phyloP scores from a whole-genome alignment of 495 filamentous ascomycete species.

The Letharia columbiana region DNA sequence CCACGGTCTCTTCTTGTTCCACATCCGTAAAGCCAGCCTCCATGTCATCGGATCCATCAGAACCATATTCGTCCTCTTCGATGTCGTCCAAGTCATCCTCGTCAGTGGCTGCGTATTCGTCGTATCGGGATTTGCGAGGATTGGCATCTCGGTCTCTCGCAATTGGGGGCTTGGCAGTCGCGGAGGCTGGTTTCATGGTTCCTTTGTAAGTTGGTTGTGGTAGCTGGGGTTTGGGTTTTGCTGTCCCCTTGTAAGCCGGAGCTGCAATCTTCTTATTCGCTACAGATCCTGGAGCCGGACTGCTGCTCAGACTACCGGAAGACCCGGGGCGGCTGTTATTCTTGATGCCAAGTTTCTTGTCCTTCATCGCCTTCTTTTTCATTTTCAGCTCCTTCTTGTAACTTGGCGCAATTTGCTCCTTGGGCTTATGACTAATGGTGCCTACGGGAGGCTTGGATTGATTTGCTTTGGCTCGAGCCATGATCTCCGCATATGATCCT shows the following conservation, averaged over 20 bases:
- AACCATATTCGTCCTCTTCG: conserved; percentile 48
- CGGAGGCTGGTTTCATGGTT: conserved; percentile 38
- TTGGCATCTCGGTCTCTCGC: conserved; percentile 7
- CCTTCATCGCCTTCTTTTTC: conserved; percentile 22
- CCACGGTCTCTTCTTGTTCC: conserved; percentile 47
- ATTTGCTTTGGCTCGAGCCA: conserved; percentile 53
- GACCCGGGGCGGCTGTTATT: conserved; percentile 18
- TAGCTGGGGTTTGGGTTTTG: conserved; percentile 32
- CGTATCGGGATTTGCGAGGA: conserved; percentile 29
- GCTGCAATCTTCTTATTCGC: conserved; percentile 22
- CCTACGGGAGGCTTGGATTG: conserved; percentile 32
- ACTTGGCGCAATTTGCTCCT: conserved; percentile 32
- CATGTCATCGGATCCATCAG: conserved; percentile 55
- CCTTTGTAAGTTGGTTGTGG: conserved; percentile 46
- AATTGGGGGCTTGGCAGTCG: conserved; percentile 33
- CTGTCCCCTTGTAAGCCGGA: conserved; percentile 45
- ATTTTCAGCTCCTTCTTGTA: conserved; percentile 25
- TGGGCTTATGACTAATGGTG: conserved; percentile 38
- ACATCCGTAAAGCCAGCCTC: conserved; percentile 54
- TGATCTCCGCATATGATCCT: conserved; percentile 58
- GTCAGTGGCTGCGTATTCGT: conserved; percentile 43
- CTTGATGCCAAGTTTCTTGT: conserved; percentile 22
- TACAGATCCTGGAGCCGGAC: neutral
- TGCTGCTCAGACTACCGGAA: conserved; percentile 19
- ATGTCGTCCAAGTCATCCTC: conserved; percentile 40